These are phyloP conservation scores for Acanthamoeba sp. DNA, from an alignment of 208 protist genomes.

Conservation along the genomic window DNA sequence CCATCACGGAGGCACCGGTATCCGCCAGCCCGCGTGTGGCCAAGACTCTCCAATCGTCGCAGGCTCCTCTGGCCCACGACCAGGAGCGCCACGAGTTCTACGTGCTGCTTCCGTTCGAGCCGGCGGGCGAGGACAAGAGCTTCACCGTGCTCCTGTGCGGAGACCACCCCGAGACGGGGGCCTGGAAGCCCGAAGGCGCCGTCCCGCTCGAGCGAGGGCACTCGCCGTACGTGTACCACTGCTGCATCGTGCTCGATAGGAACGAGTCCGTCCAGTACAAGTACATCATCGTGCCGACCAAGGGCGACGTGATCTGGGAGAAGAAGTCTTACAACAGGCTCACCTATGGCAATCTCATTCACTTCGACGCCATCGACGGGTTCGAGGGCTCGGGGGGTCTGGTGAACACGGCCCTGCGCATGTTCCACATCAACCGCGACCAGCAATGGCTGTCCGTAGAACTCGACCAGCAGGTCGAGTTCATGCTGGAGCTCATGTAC, in stretches of 20 bases:
- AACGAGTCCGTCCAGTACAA: constrained; percentile 9
- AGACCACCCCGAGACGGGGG: not conserved
- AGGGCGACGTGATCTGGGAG: constrained; percentile 30
- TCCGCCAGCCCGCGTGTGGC: not conserved
- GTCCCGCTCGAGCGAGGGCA: not conserved
- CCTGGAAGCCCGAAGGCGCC: not conserved
- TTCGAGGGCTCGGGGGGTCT: not conserved
- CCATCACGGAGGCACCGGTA: not conserved
- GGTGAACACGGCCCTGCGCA: not conserved
- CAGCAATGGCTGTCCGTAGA: not conserved
- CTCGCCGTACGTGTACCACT: constrained; percentile 11
- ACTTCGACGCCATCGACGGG: not conserved
- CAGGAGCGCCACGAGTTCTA: not conserved
- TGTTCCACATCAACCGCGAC: not conserved
- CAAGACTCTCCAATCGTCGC: not conserved
- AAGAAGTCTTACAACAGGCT: not conserved
- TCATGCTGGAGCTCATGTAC: not conserved
- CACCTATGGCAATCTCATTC: not conserved
- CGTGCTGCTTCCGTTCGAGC: not conserved
- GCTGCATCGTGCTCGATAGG: not conserved
- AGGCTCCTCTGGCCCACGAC: not conserved
- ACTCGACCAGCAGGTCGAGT: not conserved
- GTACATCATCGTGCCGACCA: not conserved
- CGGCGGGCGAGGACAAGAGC: not conserved
- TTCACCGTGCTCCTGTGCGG: constrained; percentile 15